phyloP scores from a whole-genome alignment of 176 grass and related monocot species.

The Zoysia japonica region DNA sequence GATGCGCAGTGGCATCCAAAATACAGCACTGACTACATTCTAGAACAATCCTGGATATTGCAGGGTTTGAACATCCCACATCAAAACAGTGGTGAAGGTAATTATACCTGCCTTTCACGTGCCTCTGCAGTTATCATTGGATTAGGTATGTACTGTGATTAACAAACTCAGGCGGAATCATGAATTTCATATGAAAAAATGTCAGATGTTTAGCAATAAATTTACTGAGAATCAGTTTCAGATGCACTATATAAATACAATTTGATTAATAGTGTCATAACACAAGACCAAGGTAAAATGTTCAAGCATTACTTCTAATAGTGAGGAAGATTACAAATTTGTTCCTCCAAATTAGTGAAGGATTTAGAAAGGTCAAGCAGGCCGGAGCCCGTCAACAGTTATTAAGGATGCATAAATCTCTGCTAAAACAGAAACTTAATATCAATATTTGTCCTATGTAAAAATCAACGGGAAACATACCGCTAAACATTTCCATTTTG shows the following conservation, averaged over 20 bases:
- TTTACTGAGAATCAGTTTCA: constrained; percentile 10
- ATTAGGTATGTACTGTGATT: constrained; percentile 1
- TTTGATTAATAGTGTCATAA: constrained; percentile 1
- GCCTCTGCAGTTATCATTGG: not conserved
- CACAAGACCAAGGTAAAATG: not conserved
- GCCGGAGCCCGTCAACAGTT: not conserved
- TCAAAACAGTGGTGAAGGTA: not conserved
- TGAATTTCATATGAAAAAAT: constrained; percentile 4
- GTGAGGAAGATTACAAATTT: not conserved
- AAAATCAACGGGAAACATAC: constrained; percentile 44
- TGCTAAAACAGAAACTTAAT: constrained; percentile 1
- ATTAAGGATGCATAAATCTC: not conserved
- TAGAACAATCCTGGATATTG: not conserved
- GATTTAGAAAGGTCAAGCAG: constrained; percentile 1
- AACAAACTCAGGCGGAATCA: constrained; percentile 2
- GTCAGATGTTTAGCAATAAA: not conserved
- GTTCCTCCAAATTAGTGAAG: not conserved
- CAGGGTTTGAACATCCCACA: not conserved
- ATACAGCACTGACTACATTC: constrained; percentile 12
- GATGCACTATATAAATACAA: not conserved
- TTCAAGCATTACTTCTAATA: not conserved
- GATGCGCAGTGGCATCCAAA: constrained; percentile 29
- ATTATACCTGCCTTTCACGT: constrained; percentile 13
- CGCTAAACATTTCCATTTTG: constrained; percentile 92
- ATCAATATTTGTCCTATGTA: constrained; percentile 3